Percentiles rank a stretch among this genome's conserved stretches.
phyloP scores from a whole-genome alignment of 2,329 filamentous ascomycete species.

The Alternaria sp. region DNA sequence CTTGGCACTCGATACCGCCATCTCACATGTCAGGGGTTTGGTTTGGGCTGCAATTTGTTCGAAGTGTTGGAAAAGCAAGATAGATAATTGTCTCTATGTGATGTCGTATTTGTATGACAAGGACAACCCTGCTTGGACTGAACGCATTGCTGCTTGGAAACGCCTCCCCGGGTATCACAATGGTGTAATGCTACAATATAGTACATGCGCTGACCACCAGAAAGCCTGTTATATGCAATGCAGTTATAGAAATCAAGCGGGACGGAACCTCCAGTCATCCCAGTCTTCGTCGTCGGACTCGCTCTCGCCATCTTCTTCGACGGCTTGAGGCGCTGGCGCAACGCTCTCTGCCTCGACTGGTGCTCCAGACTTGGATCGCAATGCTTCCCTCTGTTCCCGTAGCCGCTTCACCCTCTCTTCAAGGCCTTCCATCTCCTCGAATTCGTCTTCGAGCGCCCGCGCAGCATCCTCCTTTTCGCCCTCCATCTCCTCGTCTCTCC shows the following conservation, averaged over 20 bases:
- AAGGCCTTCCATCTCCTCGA: constrained; percentile 58
- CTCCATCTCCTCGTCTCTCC: constrained; percentile 54
- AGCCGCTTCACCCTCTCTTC: constrained; percentile 54
- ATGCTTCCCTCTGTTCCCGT: constrained; percentile 54
- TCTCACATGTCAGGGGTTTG: not conserved
- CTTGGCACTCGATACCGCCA: constrained; percentile 10
- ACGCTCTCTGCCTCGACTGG: constrained; percentile 10
- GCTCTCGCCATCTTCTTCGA: constrained; percentile 37
- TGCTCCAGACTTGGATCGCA: constrained; percentile 38
- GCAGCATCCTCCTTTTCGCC: constrained; percentile 57
- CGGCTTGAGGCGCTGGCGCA: constrained; percentile 8
- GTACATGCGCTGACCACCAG: constrained; percentile 18
- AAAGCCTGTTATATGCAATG: constrained; percentile 15
- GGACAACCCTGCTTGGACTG: not conserved
- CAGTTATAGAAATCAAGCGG: constrained; percentile 29
- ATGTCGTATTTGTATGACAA: not conserved
- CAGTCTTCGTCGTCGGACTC: constrained; percentile 49
- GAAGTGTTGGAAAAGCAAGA: not conserved
- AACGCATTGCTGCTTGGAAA: constrained; percentile 13
- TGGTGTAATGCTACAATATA: constrained; percentile 27
- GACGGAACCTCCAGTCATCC: constrained; percentile 48
- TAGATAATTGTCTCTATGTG: not conserved
- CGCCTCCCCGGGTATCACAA: constrained; percentile 29
- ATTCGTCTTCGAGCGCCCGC: constrained; percentile 54
- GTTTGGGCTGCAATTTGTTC: not conserved